Conservation (phyloP, 1,284 basidiomycete species). For the Tilletia caries region DNA sequence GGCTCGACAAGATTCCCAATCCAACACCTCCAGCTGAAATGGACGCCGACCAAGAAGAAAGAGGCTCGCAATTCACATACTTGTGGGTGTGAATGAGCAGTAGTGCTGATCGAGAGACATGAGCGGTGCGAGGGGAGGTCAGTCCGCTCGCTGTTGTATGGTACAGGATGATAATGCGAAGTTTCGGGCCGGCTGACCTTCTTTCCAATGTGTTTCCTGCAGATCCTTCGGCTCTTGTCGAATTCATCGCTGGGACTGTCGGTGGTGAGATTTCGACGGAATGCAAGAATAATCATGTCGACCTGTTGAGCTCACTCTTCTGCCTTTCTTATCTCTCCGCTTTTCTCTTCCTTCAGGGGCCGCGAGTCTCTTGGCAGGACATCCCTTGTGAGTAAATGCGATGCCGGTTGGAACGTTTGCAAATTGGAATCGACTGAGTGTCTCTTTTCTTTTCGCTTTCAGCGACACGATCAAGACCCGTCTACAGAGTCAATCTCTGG, state of each 20-base stretch:
- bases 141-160: neutral
- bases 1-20: no score
- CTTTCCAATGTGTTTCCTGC: neutral
- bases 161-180: neutral
- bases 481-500: constrained; percentile 34
- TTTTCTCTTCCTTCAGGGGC: constrained; percentile 19
- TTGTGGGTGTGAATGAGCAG: no score
- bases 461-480: constrained; percentile 48
- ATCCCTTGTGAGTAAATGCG: constrained; percentile 34
- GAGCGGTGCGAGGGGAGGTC: no score
- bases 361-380: constrained; percentile 38
- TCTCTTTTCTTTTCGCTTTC: neutral
- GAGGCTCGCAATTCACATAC: no score
- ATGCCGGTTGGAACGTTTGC: no score
- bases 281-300: no score
- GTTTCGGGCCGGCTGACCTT: no score
- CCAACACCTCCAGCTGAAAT: no score
- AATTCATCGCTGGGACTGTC: constrained; percentile 47
- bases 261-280: constrained; percentile 24
- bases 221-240: constrained; percentile 36
- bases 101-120: no score
- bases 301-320: no score
- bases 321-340: neutral
- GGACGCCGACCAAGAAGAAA: no score
- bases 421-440: neutral